These are phyloP conservation scores for Alternaria solani DNA, from an alignment of 2,329 filamentous ascomycete species.

Conservation along the genomic window DNA sequence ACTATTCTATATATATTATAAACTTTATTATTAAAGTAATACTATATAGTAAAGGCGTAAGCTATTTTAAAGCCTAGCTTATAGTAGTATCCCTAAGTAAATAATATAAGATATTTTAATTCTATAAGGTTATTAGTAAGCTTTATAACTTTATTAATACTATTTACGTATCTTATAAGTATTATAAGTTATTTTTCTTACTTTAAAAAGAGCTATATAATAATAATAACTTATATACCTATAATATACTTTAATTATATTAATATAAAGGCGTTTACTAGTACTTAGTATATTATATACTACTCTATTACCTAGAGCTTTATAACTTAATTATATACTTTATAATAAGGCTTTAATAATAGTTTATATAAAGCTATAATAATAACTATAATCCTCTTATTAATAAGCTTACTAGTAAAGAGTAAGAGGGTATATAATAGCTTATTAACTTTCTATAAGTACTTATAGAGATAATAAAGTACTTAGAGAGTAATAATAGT, in stretches of 20 bases:
- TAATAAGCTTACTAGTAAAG: not conserved
- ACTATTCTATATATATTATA: conserved; percentile 4
- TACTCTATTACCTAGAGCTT: conserved; percentile 16
- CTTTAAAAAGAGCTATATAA: not conserved
- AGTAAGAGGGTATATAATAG: conserved; percentile 10
- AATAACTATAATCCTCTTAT: conserved; percentile 1
- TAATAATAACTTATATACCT: conserved; percentile 3
- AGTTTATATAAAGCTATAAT: not conserved
- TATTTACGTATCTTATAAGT: conserved; percentile 8
- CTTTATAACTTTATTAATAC: conserved; percentile 14
- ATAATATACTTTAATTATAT: conserved; percentile 3
- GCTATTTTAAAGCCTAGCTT: not conserved
- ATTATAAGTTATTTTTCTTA: conserved; percentile 3
- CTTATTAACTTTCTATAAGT: conserved; percentile 12
- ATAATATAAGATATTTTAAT: not conserved
- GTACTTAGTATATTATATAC: conserved; percentile 16
- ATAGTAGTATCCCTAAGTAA: not conserved
- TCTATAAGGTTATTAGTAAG: conserved; percentile 5
- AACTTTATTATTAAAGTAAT: conserved; percentile 8
- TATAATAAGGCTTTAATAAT: not conserved
- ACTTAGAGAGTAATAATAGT: conserved; percentile 14
- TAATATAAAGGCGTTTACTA: conserved; percentile 15
- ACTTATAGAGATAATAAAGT: conserved; percentile 8
- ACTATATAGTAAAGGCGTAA: conserved; percentile 10
- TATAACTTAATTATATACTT: not conserved